phyloP scores from a whole-genome alignment of 331 rosid species.

The Quercus phellos region DNA sequence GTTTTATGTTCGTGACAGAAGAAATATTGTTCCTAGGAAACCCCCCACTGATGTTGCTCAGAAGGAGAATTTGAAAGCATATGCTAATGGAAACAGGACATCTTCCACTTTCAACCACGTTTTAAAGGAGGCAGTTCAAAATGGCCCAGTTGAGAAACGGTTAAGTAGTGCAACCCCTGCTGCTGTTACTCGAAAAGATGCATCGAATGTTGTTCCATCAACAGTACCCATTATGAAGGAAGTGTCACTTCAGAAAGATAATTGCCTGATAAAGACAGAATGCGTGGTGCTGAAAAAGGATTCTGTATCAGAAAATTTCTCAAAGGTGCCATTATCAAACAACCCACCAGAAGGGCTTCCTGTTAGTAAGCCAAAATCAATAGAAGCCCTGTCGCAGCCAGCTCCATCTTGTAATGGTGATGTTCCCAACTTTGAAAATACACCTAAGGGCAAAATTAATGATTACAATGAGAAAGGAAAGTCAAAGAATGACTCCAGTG shows the following conservation, averaged over 20 bases:
- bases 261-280: conserved; percentile 15
- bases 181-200: conserved; percentile 31
- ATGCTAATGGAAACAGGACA: conserved; percentile 30
- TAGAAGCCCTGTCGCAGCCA: conserved; percentile 22
- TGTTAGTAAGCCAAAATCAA: conserved; percentile 17
- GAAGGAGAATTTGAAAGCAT: conserved; percentile 46
- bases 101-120: conserved; percentile 29
- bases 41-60: conserved; percentile 33
- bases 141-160: conserved; percentile 26
- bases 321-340: conserved; percentile 6
- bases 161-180: conserved; percentile 22
- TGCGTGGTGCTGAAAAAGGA: conserved; percentile 20
- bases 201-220: conserved; percentile 27
- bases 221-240: conserved; percentile 22
- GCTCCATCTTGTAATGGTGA: conserved; percentile 22
- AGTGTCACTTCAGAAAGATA: conserved; percentile 17
- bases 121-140: conserved; percentile 31
- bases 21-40: conserved; percentile 47
- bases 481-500: conserved; percentile 25
- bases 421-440: conserved; percentile 15
- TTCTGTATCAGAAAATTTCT: conserved; percentile 27
- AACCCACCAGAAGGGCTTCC: conserved; percentile 11
- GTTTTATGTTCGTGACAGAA: conserved; percentile 90
- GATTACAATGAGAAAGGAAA: conserved; percentile 17
- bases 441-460: conserved; percentile 15